These are phyloP conservation scores for Bryoglossum gracile DNA, from an alignment of 495 filamentous ascomycete genomes.

Conservation along the genomic window DNA sequence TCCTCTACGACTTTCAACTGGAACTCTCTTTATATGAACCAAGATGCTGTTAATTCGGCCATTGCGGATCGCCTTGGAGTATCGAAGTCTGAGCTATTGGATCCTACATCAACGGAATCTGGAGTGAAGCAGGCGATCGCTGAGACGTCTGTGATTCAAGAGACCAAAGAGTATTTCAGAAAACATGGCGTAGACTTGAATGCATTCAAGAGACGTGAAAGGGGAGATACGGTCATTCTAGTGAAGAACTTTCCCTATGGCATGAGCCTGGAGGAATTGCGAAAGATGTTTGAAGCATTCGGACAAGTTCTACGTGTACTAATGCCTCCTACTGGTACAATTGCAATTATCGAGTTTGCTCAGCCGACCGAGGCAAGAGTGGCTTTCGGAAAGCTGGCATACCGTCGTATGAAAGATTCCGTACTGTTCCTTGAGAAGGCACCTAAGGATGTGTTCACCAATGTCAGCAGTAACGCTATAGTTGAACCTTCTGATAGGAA, in stretches of 20 bases:
- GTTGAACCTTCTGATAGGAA: conserved; percentile 19
- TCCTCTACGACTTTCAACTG: conserved; percentile 78
- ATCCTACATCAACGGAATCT: conserved; percentile 88
- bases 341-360: conserved; percentile 84
- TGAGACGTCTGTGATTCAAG: conserved; percentile 92
- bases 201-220: conserved; percentile 73
- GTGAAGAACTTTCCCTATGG: conserved; percentile 93
- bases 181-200: conserved; percentile 84
- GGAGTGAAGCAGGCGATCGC: conserved; percentile 95
- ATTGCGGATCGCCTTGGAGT: conserved; percentile 80
- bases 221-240: conserved; percentile 81
- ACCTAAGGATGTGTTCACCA: conserved; percentile 70
- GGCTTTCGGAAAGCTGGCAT: conserved; percentile 77
- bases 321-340: conserved; percentile 87
- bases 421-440: conserved; percentile 92
- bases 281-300: conserved; percentile 59
- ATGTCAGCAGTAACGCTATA: conserved; percentile 27
- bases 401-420: conserved; percentile 83
- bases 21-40: conserved; percentile 97
- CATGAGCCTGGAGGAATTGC: conserved; percentile 60
- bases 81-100: conserved; percentile 80
- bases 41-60: conserved; percentile 91
- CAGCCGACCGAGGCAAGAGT: conserved; percentile 67
- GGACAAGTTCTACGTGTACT: conserved; percentile 70
- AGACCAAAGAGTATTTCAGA: conserved; percentile 85